These are phyloP conservation scores for Bryoerythrophyllum caledonicum DNA, from an alignment of 225 moss, liverwort and hornwort genomes.

Conservation along the genomic window DNA sequence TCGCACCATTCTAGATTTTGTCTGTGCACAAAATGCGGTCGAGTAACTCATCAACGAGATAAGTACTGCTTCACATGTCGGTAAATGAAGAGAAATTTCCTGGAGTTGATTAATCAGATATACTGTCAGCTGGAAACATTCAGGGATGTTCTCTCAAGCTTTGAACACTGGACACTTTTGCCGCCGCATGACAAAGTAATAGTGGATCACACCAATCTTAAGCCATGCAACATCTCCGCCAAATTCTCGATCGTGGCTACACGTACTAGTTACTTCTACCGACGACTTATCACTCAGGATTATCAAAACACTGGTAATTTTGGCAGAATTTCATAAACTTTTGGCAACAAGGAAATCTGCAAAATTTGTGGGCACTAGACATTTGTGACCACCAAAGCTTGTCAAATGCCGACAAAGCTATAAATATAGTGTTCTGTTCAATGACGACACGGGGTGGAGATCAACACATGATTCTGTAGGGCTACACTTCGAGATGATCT, in stretches of 20 bases:
- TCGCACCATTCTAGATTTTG: not conserved
- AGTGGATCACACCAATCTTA: not conserved
- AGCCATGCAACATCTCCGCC: not conserved
- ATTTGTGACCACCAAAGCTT: no score
- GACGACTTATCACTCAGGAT: constrained; percentile 1
- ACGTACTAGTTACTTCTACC: not conserved
- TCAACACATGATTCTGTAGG: no score
- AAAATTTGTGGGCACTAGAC: no score
- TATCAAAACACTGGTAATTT: no score
- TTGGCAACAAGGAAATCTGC: no score
- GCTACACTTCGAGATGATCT: no score
- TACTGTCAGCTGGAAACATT: not conserved
- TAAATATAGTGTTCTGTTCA: not conserved
- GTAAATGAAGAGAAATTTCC: not conserved
- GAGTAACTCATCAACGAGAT: not conserved
- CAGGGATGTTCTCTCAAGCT: not conserved
- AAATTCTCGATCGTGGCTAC: not conserved
- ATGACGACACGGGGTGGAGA: not conserved
- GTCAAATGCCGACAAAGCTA: no score
- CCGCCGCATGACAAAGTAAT: not conserved
- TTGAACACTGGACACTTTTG: not conserved
- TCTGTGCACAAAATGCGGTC: not conserved
- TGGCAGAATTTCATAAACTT: no score
- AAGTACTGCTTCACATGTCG: no score
- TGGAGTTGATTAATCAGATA: no score